Percentiles rank a stretch among this genome's conserved stretches.
These are phyloP conservation scores for Heterobasidion irregulare DNA, from an alignment of 1,284 basidiomycete genomes.

Conservation along the genomic window DNA sequence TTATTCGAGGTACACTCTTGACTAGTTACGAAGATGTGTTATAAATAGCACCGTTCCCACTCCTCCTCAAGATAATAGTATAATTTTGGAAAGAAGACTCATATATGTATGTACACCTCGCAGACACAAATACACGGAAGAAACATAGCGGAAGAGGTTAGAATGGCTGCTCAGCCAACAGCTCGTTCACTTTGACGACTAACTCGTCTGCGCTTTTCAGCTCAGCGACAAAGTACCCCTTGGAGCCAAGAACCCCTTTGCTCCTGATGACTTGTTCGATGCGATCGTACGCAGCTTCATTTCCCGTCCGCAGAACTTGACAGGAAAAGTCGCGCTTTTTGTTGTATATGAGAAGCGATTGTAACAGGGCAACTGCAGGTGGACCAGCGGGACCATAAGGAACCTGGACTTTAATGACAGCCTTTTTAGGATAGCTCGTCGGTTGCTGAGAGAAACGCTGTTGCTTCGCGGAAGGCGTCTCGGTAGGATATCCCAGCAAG, in stretches of 20 bases:
- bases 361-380: not conserved
- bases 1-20: no score
- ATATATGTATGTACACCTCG: no score
- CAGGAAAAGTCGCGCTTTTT: constrained; percentile 45
- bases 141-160: constrained; percentile 4
- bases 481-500: constrained; percentile 22
- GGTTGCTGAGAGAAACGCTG: constrained; percentile 20
- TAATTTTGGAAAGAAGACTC: no score
- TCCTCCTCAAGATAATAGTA: no score
- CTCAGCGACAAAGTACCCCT: constrained; percentile 50
- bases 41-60: no score
- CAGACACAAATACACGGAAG: not conserved
- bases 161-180: constrained; percentile 33
- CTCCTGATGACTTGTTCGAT: constrained; percentile 27
- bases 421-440: constrained; percentile 22
- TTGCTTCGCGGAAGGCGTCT: constrained; percentile 14
- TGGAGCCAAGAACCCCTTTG: constrained; percentile 35
- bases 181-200: constrained; percentile 39
- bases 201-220: constrained; percentile 35
- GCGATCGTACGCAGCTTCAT: constrained; percentile 28
- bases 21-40: no score
- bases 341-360: constrained; percentile 31
- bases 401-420: constrained; percentile 49
- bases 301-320: constrained; percentile 23
- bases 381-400: constrained; percentile 15